These are phyloP conservation scores for Chamaenerion angustifolium DNA, from an alignment of 345 rosid species.

Conservation along the genomic window DNA sequence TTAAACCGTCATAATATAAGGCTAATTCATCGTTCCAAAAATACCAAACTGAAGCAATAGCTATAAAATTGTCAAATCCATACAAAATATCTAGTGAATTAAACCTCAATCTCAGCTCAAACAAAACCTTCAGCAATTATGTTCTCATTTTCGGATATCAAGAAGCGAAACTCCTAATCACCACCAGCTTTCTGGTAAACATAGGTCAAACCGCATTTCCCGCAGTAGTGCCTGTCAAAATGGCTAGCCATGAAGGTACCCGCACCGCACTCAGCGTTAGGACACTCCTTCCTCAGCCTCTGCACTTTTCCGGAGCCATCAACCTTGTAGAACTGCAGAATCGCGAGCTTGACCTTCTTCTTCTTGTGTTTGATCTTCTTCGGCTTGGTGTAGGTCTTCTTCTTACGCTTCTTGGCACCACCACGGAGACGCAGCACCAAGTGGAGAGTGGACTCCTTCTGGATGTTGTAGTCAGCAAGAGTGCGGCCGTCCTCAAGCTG, in stretches of 20 bases:
- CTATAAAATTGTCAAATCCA: too few relatives aligned
- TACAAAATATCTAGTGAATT: too few relatives aligned
- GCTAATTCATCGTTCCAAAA: too few relatives aligned
- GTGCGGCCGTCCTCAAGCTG: slow-evolving; percentile 58
- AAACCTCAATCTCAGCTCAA: too few relatives aligned
- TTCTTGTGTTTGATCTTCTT: slow-evolving; percentile 61
- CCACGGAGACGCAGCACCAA: slow-evolving; percentile 53
- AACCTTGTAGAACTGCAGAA: slow-evolving; percentile 48
- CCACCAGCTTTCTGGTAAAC: slow-evolving; percentile 45
- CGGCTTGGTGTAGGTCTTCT: slow-evolving; percentile 67
- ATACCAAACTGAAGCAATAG: too few relatives aligned
- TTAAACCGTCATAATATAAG: too few relatives aligned
- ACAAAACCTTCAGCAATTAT: too few relatives aligned
- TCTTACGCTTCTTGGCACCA: slow-evolving; percentile 66
- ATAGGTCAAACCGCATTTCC: slow-evolving; percentile 52
- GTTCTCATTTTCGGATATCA: too few relatives aligned
- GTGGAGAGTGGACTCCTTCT: slow-evolving; percentile 64
- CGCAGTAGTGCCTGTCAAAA: slow-evolving; percentile 55
- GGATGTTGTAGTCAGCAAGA: slow-evolving; percentile 59
- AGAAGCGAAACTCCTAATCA: slow-evolving; percentile 16
- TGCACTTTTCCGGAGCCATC: slow-evolving; percentile 50
- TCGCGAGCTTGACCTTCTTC: slow-evolving; percentile 59
- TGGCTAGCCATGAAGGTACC: slow-evolving; percentile 67
- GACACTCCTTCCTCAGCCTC: slow-evolving; percentile 60
- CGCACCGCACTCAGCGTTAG: slow-evolving; percentile 46